A percentile compares a stretch with the other conserved stretches of the same genome.
Conservation (phyloP, 768 basidiomycete species). For the Rhizopogon salebrosus region DNA sequence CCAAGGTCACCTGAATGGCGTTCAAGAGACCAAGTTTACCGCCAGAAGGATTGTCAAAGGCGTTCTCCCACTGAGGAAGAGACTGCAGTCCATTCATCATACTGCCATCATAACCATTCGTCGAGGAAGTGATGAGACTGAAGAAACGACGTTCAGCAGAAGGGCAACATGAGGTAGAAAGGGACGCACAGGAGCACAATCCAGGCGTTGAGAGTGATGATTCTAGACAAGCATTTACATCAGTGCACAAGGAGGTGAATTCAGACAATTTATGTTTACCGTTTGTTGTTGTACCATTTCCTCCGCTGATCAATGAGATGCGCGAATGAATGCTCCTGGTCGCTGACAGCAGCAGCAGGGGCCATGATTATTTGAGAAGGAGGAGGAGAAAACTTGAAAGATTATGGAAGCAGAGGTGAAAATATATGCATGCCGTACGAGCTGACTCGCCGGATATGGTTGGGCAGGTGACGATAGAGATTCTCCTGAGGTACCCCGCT, state of each 20-base stretch:
- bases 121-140: slow-evolving; percentile 71
- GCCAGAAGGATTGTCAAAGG: slow-evolving; percentile 55
- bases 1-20: slow-evolving; percentile 58
- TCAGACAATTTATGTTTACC: slow-evolving; percentile 32
- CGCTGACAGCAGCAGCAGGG: slow-evolving; percentile 37
- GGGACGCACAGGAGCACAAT: slow-evolving; percentile 54
- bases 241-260: background rate
- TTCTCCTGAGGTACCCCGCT: slow-evolving; percentile 20
- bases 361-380: slow-evolving; percentile 37
- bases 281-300: slow-evolving; percentile 75
- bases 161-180: background rate
- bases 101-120: slow-evolving; percentile 72
- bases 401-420: slow-evolving; percentile 20
- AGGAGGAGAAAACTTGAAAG: slow-evolving; percentile 6
- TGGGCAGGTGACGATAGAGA: slow-evolving; percentile 7
- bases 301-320: slow-evolving; percentile 60
- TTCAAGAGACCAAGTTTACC: slow-evolving; percentile 63
- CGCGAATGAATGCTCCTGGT: slow-evolving; percentile 31
- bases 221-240: slow-evolving; percentile 31
- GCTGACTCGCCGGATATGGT: slow-evolving; percentile 5
- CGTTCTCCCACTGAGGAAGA: slow-evolving; percentile 54
- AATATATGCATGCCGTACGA: slow-evolving; percentile 6
- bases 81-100: slow-evolving; percentile 81
- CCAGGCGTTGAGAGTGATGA: slow-evolving; percentile 65
- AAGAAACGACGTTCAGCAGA: background rate